A percentile compares a stretch with the other conserved stretches of the same genome.
Conservation (phyloP, 2,329 filamentous ascomycete genomes). For the Thielaviopsis ethacetica region DNA sequence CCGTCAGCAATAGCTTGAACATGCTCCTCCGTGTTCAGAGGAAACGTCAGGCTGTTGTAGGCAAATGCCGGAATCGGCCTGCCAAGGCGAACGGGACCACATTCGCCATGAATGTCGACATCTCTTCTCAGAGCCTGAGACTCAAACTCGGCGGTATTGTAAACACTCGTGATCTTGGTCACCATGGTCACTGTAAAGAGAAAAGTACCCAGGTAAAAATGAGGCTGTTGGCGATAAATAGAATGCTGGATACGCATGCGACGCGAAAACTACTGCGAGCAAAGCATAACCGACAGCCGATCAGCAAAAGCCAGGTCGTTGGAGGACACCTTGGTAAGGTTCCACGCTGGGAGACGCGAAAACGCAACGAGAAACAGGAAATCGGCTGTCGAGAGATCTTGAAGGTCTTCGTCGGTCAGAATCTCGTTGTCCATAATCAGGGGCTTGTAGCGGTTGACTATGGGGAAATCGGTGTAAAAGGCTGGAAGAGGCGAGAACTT, state of each 20-base stretch:
- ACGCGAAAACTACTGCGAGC: slow-evolving; percentile 3
- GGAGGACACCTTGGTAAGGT: not conserved
- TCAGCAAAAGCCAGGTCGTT: slow-evolving; percentile 1
- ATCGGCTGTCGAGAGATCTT: not conserved
- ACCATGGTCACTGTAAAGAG: not conserved
- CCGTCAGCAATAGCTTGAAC: not conserved
- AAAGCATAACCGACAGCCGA: slow-evolving; percentile 4
- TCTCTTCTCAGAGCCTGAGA: not conserved
- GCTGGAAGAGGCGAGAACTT: slow-evolving; percentile 1
- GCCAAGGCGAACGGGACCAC: not conserved
- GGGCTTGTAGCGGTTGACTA: not conserved
- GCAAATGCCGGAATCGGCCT: not conserved
- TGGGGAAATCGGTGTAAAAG: not conserved
- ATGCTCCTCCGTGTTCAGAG: not conserved
- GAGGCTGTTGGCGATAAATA: not conserved
- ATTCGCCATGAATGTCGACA: not conserved
- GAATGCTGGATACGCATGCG: slow-evolving; percentile 1
- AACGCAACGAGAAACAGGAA: slow-evolving; percentile 4
- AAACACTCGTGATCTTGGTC: not conserved
- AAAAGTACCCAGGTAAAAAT: slow-evolving; percentile 2
- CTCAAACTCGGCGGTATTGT: not conserved
- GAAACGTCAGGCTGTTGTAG: not conserved
- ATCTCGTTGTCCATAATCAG: not conserved
- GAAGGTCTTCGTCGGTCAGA: not conserved
- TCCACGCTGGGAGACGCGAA: slow-evolving; percentile 6